Conservation (phyloP, 352 stramenopile species). For the Pythium chondricola region DNA sequence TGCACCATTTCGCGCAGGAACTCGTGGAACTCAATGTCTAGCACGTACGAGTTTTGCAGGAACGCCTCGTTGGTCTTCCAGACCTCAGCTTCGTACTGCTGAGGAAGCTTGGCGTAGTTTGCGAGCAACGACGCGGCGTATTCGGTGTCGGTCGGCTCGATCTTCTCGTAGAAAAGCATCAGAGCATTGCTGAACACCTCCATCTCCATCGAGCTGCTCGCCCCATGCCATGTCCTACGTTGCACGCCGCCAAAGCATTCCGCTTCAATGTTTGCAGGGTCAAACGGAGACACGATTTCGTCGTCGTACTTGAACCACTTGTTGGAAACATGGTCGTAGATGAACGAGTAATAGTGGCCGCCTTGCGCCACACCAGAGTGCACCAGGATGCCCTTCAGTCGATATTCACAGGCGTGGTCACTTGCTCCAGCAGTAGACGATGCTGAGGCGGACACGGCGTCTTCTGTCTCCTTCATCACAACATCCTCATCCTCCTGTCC, state of each 20-base stretch:
- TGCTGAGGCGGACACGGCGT: no score
- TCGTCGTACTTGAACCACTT: conserved; percentile 99
- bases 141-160: conserved; percentile 50
- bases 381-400: conserved; percentile 96
- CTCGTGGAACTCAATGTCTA: conserved; percentile 93
- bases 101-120: conserved; percentile 19
- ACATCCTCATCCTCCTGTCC: conserved; percentile 1
- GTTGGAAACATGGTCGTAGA: conserved; percentile 82
- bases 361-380: conserved; percentile 98
- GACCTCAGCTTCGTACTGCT: conserved; percentile 87
- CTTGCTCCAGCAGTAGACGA: no score
- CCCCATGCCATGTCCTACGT: conserved; percentile 89
- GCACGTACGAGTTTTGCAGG: conserved; percentile 93
- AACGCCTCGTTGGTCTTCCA: conserved; percentile 93
- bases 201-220: conserved; percentile 95
- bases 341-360: conserved; percentile 98
- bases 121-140: conserved; percentile 18
- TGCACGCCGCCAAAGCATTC: conserved; percentile 98
- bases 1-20: conserved; percentile 91
- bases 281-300: conserved; percentile 97
- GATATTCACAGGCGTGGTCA: conserved; percentile 93
- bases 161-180: conserved; percentile 99
- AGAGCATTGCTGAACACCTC: conserved; percentile 98
- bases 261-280: conserved; percentile 93
- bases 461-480: not conserved